Evolutionary conservation across 768 basidiomycete genomes (phyloP).

Genomic region (Lyophyllum shimeji): DNA sequence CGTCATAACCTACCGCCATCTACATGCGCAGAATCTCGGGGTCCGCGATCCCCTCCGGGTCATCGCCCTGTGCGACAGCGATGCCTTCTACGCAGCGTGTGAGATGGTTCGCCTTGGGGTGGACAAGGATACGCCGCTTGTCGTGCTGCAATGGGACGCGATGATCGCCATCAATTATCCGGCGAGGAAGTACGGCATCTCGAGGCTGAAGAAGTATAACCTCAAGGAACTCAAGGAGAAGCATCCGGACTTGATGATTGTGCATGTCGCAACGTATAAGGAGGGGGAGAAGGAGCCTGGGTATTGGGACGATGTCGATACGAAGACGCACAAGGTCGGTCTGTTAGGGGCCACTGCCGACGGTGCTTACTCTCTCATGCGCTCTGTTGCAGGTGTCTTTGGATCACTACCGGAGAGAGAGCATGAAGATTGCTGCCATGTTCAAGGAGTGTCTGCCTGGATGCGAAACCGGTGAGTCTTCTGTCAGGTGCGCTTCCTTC

Average conservation of each 20-base stretch:
- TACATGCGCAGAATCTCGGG: constrained; percentile 66
- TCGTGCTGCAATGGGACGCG: constrained; percentile 85
- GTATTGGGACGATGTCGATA: constrained; percentile 90
- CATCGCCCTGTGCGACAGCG: constrained; percentile 88
- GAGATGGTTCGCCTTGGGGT: constrained; percentile 81
- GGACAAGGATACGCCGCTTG: constrained; percentile 60
- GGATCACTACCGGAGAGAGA: constrained; percentile 91
- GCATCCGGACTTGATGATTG: constrained; percentile 81
- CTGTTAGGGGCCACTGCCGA: not conserved
- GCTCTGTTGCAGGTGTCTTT: constrained; percentile 67
- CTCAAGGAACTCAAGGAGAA: constrained; percentile 77
- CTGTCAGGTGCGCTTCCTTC: not conserved
- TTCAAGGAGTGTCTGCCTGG: constrained; percentile 79
- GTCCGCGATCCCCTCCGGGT: constrained; percentile 78
- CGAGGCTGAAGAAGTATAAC: constrained; percentile 73
- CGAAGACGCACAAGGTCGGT: constrained; percentile 86
- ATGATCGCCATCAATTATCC: constrained; percentile 96
- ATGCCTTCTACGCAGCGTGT: constrained; percentile 84
- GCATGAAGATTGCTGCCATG: constrained; percentile 77
- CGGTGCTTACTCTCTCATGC: not conserved
- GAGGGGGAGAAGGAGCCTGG: constrained; percentile 85
- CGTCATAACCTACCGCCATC: constrained; percentile 75
- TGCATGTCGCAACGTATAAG: constrained; percentile 94
- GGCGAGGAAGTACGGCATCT: constrained; percentile 89
- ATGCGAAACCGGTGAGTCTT: constrained; percentile 72